Base-by-base conservation (phyloP, 306 rosid genomes). In the Quercus variabilis region DNA sequence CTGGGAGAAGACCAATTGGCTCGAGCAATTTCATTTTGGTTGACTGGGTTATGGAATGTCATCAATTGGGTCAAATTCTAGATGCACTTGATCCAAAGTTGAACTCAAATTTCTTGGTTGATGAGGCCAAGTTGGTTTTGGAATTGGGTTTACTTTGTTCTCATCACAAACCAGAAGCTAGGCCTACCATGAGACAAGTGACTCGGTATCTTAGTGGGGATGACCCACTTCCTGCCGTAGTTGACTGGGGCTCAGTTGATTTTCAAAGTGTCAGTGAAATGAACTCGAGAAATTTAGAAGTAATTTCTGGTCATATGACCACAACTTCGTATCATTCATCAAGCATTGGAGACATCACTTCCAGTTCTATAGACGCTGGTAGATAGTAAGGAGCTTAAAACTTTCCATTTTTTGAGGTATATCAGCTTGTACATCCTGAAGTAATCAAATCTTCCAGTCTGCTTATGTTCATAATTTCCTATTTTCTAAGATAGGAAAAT, bases 171-270 rank as follows among this genome's bases (percentile, higher is more conserved):
- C 81, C 84, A n/a, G 90, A 90, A 46, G 77, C 80, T 56, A 83
- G 97, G 68, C 96, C 97, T 1, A 80, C 82, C 30, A 90, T 89
- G 91, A 90, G 88, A 80, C 88, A 85, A 74, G 87, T 89, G 18
- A 74, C 75, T 4, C 76, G 92, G 76, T 83, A 78, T 46, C 78
- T 90, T 17, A 79, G 84, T 15, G 78, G 82, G 57, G 96, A 92
- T 15, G 96, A 90, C 12, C 77, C 74, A 57, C 73, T 85, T 83
- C 90, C 89, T 20, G 25, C n/a, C 31, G 58, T 88, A 28, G 82
- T 49, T 25, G 84, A 64, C 5, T 88, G 88, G 91, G 78, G 69
- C 13, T 71, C 78, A 3, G 1, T 21, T 35, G 77, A 78, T 28
- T 82, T 89, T 21, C 31, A 13, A 12, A 74, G 82, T 4, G 30